phyloP scores from a whole-genome alignment of 805 yeast species.

The Candida saitoana region DNA sequence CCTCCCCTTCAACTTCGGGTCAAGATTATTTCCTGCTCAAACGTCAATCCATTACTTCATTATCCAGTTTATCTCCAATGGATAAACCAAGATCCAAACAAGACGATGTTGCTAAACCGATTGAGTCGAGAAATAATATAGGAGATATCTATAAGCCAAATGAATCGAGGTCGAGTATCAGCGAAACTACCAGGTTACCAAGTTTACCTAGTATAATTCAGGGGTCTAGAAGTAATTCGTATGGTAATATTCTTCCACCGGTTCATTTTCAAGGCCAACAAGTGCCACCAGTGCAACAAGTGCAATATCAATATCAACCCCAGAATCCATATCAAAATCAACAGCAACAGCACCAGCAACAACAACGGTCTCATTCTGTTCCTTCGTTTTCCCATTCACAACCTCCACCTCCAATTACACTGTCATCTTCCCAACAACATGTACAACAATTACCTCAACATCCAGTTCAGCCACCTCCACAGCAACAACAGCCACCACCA shows the following conservation, averaged over 20 bases:
- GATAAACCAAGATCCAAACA: background rate
- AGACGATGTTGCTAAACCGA: background rate
- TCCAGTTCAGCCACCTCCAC: background rate
- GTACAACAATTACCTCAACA: background rate
- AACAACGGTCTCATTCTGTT: background rate
- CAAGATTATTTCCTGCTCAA: slow-evolving; percentile 3
- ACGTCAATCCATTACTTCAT: slow-evolving; percentile 1
- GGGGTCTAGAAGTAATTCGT: background rate
- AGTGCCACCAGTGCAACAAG: slow-evolving; percentile 7
- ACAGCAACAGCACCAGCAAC: slow-evolving; percentile 4
- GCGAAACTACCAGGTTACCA: background rate
- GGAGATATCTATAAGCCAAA: background rate
- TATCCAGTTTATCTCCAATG: slow-evolving; percentile 1
- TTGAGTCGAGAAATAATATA: background rate
- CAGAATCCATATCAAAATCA: background rate
- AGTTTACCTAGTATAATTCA: background rate
- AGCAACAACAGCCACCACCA: too few relatives aligned
- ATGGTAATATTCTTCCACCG: background rate
- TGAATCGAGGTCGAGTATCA: background rate
- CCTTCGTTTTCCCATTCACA: background rate
- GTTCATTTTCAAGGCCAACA: slow-evolving; percentile 4
- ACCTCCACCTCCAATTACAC: slow-evolving; percentile 1
- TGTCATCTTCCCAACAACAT: background rate
- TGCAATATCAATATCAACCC: slow-evolving; percentile 4
- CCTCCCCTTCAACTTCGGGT: background rate